phyloP scores from a whole-genome alignment of 495 filamentous ascomycete genomes.

The Patellaria atrata region DNA sequence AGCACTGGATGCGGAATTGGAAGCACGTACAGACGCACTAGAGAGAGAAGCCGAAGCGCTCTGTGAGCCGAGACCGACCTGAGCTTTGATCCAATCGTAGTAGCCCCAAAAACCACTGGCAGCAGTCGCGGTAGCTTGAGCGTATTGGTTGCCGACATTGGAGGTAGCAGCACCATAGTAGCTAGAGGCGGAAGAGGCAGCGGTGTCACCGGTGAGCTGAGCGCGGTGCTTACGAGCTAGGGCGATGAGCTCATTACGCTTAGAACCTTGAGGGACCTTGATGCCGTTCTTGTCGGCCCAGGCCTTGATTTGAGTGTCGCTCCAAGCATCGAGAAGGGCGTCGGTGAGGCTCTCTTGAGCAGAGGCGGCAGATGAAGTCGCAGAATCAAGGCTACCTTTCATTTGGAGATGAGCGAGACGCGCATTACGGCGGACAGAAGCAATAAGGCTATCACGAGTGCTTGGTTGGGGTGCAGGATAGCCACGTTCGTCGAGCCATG shows the following conservation, averaged over 20 bases:
- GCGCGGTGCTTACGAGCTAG: conserved; percentile 82
- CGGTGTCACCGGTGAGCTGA: conserved; percentile 53
- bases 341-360: conserved; percentile 63
- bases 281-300: conserved; percentile 64
- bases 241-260: conserved; percentile 75
- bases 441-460: conserved; percentile 76
- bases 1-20: conserved; percentile 2
- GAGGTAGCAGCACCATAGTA: conserved; percentile 70
- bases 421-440: conserved; percentile 80
- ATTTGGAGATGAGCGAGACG: conserved; percentile 56
- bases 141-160: conserved; percentile 62
- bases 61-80: conserved; percentile 35
- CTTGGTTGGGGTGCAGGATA: conserved; percentile 77
- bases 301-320: conserved; percentile 64
- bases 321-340: conserved; percentile 77
- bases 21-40: conserved; percentile 3
- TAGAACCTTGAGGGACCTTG: conserved; percentile 79
- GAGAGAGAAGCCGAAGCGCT: conserved; percentile 19
- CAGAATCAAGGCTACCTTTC: conserved; percentile 43
- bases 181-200: conserved; percentile 42
- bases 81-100: conserved; percentile 59
- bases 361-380: conserved; percentile 50
- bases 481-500: conserved; percentile 83
- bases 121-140: conserved; percentile 51
- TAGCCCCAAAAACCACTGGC: conserved; percentile 36